These are phyloP conservation scores for Lasiodiplodia gonubiensis DNA, from an alignment of 2,329 filamentous ascomycete species.

Conservation along the genomic window DNA sequence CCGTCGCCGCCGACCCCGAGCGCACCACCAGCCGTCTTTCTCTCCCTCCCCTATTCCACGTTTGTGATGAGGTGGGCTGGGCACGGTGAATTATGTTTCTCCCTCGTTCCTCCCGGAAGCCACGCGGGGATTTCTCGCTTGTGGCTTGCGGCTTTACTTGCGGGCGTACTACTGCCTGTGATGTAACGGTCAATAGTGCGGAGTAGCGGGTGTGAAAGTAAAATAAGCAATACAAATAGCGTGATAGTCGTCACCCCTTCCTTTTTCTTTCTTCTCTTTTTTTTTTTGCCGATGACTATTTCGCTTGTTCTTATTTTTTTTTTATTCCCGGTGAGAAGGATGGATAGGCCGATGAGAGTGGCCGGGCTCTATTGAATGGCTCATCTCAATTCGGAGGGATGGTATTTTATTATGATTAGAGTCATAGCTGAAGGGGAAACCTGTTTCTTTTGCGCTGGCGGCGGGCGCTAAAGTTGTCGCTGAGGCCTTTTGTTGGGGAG, in stretches of 20 bases:
- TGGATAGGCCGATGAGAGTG: background rate
- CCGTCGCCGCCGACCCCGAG: background rate
- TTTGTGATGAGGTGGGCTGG: background rate
- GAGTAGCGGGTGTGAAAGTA: background rate
- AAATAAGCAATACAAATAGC: constrained; percentile 1
- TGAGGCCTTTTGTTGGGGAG: too few species aligned
- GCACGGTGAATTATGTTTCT: background rate
- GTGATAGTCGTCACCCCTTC: background rate
- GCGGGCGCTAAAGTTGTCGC: background rate
- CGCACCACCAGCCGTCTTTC: background rate
- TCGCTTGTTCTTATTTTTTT: background rate
- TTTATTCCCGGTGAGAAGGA: too few species aligned
- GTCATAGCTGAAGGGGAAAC: background rate
- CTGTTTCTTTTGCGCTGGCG: background rate
- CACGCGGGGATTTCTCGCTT: too few species aligned
- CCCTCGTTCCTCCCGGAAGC: too few species aligned
- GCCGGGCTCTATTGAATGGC: background rate
- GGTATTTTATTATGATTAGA: background rate
- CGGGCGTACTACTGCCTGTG: too few species aligned
- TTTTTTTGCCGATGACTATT: background rate
- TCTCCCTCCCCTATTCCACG: background rate
- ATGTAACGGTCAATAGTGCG: too few species aligned
- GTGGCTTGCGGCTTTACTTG: too few species aligned
- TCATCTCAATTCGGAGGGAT: background rate
- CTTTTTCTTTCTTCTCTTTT: background rate